Percentiles rank a stretch among this genome's conserved stretches.
These are phyloP conservation scores for Prototheca cutis DNA, from an alignment of 163 green algal genomes.

Conservation along the genomic window DNA sequence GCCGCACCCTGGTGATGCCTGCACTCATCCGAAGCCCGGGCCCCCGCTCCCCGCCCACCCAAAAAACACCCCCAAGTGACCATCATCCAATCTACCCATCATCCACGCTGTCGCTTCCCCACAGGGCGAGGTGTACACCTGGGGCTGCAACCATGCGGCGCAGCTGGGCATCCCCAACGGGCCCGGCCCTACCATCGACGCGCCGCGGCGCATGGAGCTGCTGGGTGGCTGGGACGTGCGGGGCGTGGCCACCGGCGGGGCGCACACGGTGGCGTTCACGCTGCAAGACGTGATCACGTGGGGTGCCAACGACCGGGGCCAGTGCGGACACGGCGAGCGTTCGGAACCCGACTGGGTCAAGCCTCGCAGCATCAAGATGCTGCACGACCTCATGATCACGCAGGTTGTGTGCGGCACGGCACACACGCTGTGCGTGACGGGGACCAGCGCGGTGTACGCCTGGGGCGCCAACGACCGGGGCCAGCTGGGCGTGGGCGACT, in stretches of 20 bases:
- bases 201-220: conserved; percentile 43
- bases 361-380: conserved; percentile 39
- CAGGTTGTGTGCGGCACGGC: conserved; percentile 60
- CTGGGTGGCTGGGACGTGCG: conserved; percentile 51
- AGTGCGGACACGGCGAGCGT: conserved; percentile 57
- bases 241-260: conserved; percentile 23
- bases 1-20: no score
- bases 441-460: conserved; percentile 65
- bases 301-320: conserved; percentile 67
- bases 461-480: conserved; percentile 67
- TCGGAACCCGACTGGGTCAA: conserved; percentile 44
- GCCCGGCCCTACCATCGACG: conserved; percentile 18
- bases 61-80: no score
- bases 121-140: conserved; percentile 62
- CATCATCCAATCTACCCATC: no score
- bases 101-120: no score
- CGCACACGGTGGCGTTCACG: conserved; percentile 63
- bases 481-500: conserved; percentile 75
- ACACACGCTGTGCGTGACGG: conserved; percentile 78
- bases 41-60: no score
- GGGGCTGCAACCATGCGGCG: conserved; percentile 57
- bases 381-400: conserved; percentile 54
- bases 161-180: conserved; percentile 49
- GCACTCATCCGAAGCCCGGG: no score
- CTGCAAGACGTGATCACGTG: conserved; percentile 64